Evolutionary conservation across 2,329 filamentous ascomycete genomes (phyloP).

Genomic region (Fusarium subglutinans): DNA sequence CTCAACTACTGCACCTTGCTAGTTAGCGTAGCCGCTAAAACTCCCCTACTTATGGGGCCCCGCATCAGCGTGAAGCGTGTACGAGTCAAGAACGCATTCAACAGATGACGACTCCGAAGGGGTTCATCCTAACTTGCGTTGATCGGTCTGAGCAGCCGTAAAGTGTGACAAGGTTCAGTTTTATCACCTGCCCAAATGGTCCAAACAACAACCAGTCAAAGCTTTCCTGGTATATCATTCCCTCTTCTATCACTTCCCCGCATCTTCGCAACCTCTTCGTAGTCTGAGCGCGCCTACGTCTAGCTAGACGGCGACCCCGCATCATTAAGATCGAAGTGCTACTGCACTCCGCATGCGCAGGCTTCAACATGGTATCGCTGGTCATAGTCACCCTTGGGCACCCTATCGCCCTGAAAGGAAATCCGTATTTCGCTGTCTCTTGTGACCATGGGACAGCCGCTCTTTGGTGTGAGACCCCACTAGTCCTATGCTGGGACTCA

Average conservation of each 20-base stretch:
- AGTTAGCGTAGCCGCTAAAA: background rate
- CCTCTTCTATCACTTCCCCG: background rate
- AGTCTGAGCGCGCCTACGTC: background rate
- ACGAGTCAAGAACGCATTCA: background rate
- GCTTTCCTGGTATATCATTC: background rate
- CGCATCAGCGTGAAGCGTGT: background rate
- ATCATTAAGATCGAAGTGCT: background rate
- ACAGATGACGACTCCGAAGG: background rate
- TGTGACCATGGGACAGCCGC: background rate
- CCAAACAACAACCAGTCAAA: background rate
- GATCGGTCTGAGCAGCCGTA: background rate
- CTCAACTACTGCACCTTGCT: background rate
- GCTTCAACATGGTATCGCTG: background rate
- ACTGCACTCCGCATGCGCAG: rapidly evolving
- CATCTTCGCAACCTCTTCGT: background rate
- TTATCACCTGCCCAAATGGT: background rate
- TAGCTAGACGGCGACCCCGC: background rate
- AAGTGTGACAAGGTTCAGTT: background rate
- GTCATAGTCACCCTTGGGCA: background rate
- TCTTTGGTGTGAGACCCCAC: too few relatives aligned
- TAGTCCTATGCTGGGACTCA: background rate
- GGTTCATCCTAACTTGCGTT: background rate
- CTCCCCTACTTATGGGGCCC: background rate
- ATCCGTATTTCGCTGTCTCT: background rate
- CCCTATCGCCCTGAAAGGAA: background rate